phyloP scores from a whole-genome alignment of 139 green algal genomes.

The Haematococcus lacustris region DNA sequence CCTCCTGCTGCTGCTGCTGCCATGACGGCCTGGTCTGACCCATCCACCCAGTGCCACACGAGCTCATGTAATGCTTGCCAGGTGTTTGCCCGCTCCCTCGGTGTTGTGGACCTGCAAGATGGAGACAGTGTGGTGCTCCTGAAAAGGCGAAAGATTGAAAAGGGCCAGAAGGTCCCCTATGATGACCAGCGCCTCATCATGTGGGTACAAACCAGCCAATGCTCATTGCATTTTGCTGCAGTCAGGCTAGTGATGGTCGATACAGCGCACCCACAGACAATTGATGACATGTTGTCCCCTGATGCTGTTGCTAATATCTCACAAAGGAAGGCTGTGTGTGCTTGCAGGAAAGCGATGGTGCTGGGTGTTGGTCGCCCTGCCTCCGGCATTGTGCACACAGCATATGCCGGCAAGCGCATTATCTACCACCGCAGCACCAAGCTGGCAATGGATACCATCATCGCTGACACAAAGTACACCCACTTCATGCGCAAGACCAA shows the following conservation, averaged over 20 bases:
- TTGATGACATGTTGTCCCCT: no score
- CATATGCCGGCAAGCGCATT: conserved; percentile 10
- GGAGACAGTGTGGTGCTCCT: conserved; percentile 9
- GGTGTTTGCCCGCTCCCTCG: no score
- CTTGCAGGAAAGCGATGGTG: conserved; percentile 7
- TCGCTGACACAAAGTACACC: conserved; percentile 46
- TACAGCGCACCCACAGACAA: no score
- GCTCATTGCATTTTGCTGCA: no score
- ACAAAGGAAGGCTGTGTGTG: no score
- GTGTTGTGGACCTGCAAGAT: conserved; percentile 1
- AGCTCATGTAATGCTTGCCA: no score
- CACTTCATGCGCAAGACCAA: conserved; percentile 45
- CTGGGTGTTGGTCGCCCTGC: not conserved
- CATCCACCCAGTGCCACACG: no score
- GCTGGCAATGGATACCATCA: conserved; percentile 49
- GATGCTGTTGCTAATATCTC: no score
- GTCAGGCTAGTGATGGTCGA: no score
- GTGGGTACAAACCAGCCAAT: no score
- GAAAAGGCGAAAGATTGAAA: conserved; percentile 6
- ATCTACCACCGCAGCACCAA: conserved; percentile 37
- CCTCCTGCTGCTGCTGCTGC: no score
- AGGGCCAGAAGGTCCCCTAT: conserved; percentile 12
- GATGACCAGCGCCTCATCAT: conserved; percentile 46
- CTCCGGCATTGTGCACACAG: not conserved
- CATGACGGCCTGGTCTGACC: no score